Evolutionary conservation across 257 asterid species (phyloP), one percentile per base, ranked within the genome.

Genomic region (Primulina huaijiensis): DNA sequence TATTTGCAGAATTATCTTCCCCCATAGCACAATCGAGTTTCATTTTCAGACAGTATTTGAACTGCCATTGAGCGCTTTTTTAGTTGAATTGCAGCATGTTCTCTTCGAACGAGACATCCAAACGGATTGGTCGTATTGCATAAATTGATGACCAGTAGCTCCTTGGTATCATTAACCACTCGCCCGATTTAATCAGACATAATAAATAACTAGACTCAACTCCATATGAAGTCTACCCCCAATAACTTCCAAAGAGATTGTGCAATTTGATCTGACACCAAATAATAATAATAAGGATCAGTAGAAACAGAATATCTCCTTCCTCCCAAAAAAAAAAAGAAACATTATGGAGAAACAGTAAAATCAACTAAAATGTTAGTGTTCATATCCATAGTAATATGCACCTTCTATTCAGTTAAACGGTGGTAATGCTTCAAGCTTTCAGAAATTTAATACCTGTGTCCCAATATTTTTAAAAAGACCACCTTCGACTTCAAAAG

Each of bases 31-130:
- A 52, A 33, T 43, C 76, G 50, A 58, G 72, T 63, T 76, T 11
- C 53, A 12, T 62, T 38, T 38, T 38, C 3, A 14, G 43, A 62
- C 71, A 69, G 46, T 74, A 72, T 74, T 65, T 56, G 71, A 62
- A 69, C 25, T 17, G 55, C 29, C 64, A 52, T 8, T 50, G 59
- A 60, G 70, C 46, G 76, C 57, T 60, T 64, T 73, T 31, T 60
- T 31, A 3, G 72, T 64, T 52, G 78, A 73, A 65, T 65, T 75
- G 59, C 55, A 56, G 76, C 77, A 70, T 37, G 79, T 65, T 60
- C 64, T 74, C 60, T 75, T 83, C 97, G 93, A 91, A 63, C 76
- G 95, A 21, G 90, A 78, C 86, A 87, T 78, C 95, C 95, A 86
- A 70, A 50, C 60, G 35, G 95, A 84, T 68, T 84, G 87, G 72